Evolutionary conservation across 1,139 yeast species (phyloP), one percentile per base, ranked within the genome.

Genomic region (Keqinozyma sinolaborantium): DNA sequence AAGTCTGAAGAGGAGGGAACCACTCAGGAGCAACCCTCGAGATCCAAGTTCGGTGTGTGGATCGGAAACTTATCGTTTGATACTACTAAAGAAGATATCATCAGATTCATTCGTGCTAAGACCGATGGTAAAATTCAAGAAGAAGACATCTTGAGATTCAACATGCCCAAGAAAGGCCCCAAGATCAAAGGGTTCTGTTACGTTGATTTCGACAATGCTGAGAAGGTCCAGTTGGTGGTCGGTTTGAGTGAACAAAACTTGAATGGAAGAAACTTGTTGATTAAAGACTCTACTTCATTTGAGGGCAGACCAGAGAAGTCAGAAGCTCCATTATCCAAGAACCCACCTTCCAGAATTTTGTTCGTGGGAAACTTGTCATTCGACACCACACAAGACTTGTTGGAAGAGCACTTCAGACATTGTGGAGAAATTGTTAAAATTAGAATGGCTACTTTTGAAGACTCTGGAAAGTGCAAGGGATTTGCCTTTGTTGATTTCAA

Each of bases 371-470:
- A 92, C 55, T 66, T 92, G 35, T 81, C 97, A 0, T 92, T 87
- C 53, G 97, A 90, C 55, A 84, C 97, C n/a, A 84, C 95, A 1
- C 80, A 84, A 39, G 94, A 83, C 19, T 61, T 79, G 41, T 67
- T 92, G 27, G 80, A 77, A 42, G 82, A 78, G 46, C 95, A 86
- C 44, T 92, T 90, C 65, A 74, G 74, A 50, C 78, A 69, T 45
- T 81, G 85, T 51, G 97, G 97, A 19, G 90, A 85, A 39, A 88
- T 88, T 36, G 63, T 71, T 20, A 78, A 76, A 46, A 77, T 90
- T 33, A 76, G 98, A 56, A 90, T 90, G 95, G 97, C 97, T 2
- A 90, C 98, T 6, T 92, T 92, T 57, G 92, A 92, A 60, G 98
- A 92, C 52, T 68, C 85, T 26, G 97, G 97, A 2, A 90, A 88